phyloP scores from a whole-genome alignment of 129 eudicot species.

The Helianthus annuus region HanXRQr2.0-SUNRISE NC_035439.2:141348445-141348944 shows the following conservation, averaged over 20 bases:
- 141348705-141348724: constrained; percentile 60
- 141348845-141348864: too few relatives aligned
- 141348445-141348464: too few relatives aligned
- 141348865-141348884: too few relatives aligned
- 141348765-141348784: constrained; percentile 55
- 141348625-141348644: constrained; percentile 48
- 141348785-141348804: constrained; percentile 28
- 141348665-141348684: constrained; percentile 38
- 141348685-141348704: constrained; percentile 41
- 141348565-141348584: constrained; percentile 76
- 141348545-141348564: constrained; percentile 64
- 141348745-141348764: constrained; percentile 53
- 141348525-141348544: constrained; percentile 69
- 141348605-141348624: constrained; percentile 56
- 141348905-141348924: too few relatives aligned
- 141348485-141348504: too few relatives aligned
- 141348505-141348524: constrained; percentile 42
- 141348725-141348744: constrained; percentile 58
- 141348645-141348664: constrained; percentile 59
- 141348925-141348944: too few relatives aligned
- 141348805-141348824: neutral
- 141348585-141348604: constrained; percentile 49
- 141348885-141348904: too few relatives aligned
- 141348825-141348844: neutral
- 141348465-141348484: too few relatives aligned